A percentile compares a stretch with the other conserved stretches of the same genome.
These are phyloP conservation scores for Eimeria acervulina DNA, from an alignment of 169 alveolate species.

Conservation along the genomic window DNA sequence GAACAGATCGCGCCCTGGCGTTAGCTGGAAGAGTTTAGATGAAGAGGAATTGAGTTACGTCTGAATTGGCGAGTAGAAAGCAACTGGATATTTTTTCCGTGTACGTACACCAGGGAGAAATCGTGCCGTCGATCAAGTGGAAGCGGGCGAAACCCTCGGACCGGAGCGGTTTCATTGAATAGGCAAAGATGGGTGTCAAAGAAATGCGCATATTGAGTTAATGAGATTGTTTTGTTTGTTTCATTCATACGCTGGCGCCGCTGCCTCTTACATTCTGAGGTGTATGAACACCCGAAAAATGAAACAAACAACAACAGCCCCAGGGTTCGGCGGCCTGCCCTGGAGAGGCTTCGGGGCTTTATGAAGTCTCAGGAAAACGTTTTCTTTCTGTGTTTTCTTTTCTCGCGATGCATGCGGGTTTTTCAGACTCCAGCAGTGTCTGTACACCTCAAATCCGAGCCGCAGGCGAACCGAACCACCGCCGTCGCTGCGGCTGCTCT, in stretches of 20 bases:
- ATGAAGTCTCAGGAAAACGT: not conserved
- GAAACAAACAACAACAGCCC: not conserved
- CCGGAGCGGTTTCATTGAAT: not conserved
- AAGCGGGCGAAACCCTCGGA: not conserved
- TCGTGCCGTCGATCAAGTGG: not conserved
- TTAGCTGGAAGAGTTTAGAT: not conserved
- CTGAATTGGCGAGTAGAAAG: not conserved
- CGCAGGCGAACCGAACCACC: not conserved
- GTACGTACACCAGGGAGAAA: not conserved
- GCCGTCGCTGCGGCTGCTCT: not conserved
- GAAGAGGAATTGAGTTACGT: not conserved
- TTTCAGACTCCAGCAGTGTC: not conserved
- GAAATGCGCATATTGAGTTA: not conserved
- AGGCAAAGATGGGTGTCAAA: not conserved
- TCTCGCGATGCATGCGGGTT: not conserved
- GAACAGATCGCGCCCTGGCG: not conserved
- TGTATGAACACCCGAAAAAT: not conserved
- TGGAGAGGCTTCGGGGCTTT: not conserved
- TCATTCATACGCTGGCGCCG: not conserved
- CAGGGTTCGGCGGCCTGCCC: constrained; percentile 7
- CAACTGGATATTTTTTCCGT: not conserved
- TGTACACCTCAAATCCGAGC: not conserved
- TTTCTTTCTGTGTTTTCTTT: not conserved
- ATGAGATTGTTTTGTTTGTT: not conserved
- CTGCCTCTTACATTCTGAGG: not conserved